A percentile compares a stretch with the other conserved stretches of the same genome.
Conservation (phyloP, 106 monocot species). For the Alisma plantagoaquatica region DNA sequence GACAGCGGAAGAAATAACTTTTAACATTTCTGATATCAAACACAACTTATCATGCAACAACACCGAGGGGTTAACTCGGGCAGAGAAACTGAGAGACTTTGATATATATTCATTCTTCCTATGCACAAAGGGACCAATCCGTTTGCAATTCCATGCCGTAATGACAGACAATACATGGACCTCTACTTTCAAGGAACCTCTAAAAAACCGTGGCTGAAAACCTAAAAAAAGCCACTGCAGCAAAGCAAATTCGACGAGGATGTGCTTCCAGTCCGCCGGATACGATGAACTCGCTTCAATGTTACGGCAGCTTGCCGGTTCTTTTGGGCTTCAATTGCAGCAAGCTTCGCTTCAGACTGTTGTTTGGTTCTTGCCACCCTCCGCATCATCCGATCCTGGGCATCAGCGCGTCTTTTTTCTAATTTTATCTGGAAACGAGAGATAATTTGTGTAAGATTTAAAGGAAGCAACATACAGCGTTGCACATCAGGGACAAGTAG, state of each 20-base stretch:
- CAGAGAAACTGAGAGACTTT: too few species aligned
- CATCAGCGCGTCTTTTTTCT: slow-evolving; percentile 37
- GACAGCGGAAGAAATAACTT: too few species aligned
- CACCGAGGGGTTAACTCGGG: too few species aligned
- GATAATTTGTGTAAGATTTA: neutral
- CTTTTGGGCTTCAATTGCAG: slow-evolving; percentile 35
- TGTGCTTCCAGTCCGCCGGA: slow-evolving; percentile 33
- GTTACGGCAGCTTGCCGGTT: slow-evolving; percentile 28
- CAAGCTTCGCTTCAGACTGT: slow-evolving; percentile 39
- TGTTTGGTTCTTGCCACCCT: slow-evolving; percentile 24
- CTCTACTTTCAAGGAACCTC: neutral
- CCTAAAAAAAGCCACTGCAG: slow-evolving; percentile 39
- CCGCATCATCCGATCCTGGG: slow-evolving; percentile 37
- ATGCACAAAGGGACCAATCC: too few species aligned
- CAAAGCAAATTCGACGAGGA: slow-evolving; percentile 29
- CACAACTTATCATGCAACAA: too few species aligned
- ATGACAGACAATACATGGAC: too few species aligned
- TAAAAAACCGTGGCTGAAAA: neutral
- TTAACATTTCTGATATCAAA: too few species aligned
- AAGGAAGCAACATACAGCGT: too few species aligned
- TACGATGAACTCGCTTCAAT: slow-evolving; percentile 34
- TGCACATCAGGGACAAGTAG: too few species aligned
- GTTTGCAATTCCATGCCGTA: too few species aligned
- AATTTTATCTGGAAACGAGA: slow-evolving; percentile 35
- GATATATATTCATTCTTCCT: too few species aligned